Evolutionary conservation across 345 rosid genomes (phyloP).

Genomic region (Melastoma malabathricum): DNA sequence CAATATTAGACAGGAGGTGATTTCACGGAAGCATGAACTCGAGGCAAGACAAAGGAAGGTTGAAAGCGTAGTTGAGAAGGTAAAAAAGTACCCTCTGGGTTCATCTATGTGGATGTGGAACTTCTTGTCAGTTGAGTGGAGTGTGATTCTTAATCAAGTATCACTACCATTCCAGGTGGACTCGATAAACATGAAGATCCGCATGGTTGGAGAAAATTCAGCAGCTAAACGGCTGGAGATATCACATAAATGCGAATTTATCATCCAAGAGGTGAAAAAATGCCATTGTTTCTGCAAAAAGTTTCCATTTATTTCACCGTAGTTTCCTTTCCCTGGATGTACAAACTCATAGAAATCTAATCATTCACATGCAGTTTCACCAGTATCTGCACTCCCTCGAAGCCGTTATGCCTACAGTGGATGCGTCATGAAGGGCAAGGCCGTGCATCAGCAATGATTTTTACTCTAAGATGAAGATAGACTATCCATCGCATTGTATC

Average conservation of each 20-base stretch:
- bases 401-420: constrained; percentile 2
- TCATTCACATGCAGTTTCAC: constrained; percentile 10
- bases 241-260: constrained; percentile 43
- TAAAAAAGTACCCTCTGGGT: constrained; percentile 9
- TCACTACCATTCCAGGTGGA: constrained; percentile 36
- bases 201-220: constrained; percentile 40
- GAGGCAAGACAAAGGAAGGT: constrained; percentile 61
- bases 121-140: neutral
- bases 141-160: constrained; percentile 2
- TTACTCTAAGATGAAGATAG: no score
- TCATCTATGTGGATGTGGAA: neutral
- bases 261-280: constrained; percentile 44
- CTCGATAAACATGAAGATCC: constrained; percentile 39
- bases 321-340: neutral
- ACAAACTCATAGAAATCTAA: neutral
- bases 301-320: neutral
- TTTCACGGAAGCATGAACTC: constrained; percentile 50
- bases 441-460: no score
- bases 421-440: no score
- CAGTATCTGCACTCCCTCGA: constrained; percentile 4
- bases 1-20: constrained; percentile 38
- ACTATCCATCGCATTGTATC: no score
- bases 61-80: constrained; percentile 63
- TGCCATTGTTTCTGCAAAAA: neutral
- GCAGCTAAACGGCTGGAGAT: constrained; percentile 43